These are phyloP conservation scores for Populus euphratica DNA, from an alignment of 345 rosid genomes.

Conservation along the genomic window DNA sequence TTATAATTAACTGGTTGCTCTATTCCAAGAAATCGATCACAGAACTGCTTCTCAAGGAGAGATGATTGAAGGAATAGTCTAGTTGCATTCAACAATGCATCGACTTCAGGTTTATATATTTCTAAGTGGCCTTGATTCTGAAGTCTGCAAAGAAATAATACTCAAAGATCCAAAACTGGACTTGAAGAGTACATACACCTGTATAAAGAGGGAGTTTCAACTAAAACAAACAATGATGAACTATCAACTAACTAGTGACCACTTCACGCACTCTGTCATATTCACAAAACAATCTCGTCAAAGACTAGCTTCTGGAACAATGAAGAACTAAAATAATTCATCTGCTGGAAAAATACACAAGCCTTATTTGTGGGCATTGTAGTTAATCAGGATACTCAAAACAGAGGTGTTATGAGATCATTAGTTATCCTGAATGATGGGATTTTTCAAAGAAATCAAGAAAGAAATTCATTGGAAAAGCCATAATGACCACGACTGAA, in stretches of 20 bases:
- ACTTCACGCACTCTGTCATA: too few relatives aligned
- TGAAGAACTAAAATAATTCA: too few relatives aligned
- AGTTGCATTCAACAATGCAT: neutral
- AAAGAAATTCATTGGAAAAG: too few relatives aligned
- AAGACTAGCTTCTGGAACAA: rapidly evolving
- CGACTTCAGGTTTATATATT: neutral
- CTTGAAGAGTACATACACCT: neutral
- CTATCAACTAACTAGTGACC: neutral
- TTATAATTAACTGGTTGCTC: neutral
- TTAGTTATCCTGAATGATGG: too few relatives aligned
- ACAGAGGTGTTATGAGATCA: too few relatives aligned
- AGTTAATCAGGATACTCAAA: too few relatives aligned
- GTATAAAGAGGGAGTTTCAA: neutral
- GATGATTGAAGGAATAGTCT: neutral
- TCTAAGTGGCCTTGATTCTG: neutral
- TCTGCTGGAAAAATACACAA: too few relatives aligned
- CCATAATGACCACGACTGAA: too few relatives aligned
- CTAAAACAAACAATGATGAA: neutral
- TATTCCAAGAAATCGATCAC: neutral
- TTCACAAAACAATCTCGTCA: too few relatives aligned
- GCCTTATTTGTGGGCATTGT: too few relatives aligned
- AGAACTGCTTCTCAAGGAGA: neutral
- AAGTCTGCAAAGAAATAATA: neutral
- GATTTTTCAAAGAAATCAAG: too few relatives aligned
- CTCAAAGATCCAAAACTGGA: neutral